Percentiles rank a stretch among this genome's conserved stretches.
Evolutionary conservation across 1,284 basidiomycete genomes (phyloP).

Genomic region (Cryptococcus sp.): DNA sequence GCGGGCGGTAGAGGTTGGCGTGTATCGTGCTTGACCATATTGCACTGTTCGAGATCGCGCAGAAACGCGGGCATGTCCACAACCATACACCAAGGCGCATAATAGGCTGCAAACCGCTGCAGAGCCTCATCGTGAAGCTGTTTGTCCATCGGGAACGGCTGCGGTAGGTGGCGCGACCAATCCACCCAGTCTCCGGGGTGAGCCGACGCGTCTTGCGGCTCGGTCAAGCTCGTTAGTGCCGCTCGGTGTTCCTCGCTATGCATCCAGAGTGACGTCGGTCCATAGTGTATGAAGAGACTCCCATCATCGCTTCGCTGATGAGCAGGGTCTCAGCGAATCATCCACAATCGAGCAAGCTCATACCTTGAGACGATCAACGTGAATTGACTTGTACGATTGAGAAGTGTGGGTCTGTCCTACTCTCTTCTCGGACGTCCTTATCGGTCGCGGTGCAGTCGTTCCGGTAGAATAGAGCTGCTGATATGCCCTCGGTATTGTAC

Average conservation of each 20-base stretch:
- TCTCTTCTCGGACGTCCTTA: too few relatives aligned
- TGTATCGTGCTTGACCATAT: neutral
- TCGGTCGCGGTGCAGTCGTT: too few relatives aligned
- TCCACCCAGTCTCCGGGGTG: slow-evolving; percentile 17
- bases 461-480: too few relatives aligned
- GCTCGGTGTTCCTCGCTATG: slow-evolving; percentile 8
- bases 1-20: neutral
- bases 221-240: neutral
- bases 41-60: slow-evolving; percentile 11
- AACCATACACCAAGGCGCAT: slow-evolving; percentile 24
- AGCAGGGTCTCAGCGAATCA: neutral
- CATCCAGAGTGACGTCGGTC: slow-evolving; percentile 21
- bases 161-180: slow-evolving; percentile 17
- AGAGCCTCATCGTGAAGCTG: slow-evolving; percentile 18
- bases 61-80: slow-evolving; percentile 21
- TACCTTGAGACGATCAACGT: slow-evolving; percentile 10
- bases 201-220: neutral
- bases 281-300: slow-evolving; percentile 20
- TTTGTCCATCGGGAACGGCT: slow-evolving; percentile 5
- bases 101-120: slow-evolving; percentile 18
- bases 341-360: neutral
- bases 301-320: neutral
- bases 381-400: neutral
- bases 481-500: too few relatives aligned
- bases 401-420: too few relatives aligned